phyloP scores from a whole-genome alignment of 176 grass and related monocot genomes.

The Secale cereale region DNA sequence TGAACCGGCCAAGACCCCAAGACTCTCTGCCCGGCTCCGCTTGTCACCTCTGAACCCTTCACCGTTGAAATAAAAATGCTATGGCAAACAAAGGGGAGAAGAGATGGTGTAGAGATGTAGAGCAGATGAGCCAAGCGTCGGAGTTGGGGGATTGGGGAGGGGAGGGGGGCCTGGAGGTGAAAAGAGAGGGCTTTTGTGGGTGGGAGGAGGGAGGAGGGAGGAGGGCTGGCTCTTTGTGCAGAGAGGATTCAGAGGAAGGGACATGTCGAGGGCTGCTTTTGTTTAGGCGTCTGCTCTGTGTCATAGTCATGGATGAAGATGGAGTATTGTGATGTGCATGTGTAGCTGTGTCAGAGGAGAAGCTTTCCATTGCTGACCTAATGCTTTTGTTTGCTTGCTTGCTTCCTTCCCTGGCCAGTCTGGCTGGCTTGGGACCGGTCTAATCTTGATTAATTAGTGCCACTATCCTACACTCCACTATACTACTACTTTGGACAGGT shows the following conservation, averaged over 20 bases:
- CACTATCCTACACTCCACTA: background rate
- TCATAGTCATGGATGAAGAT: too few relatives aligned
- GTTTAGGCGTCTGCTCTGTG: background rate
- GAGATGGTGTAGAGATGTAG: slow-evolving; percentile 14
- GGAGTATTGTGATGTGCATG: slow-evolving; percentile 10
- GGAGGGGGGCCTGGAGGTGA: background rate
- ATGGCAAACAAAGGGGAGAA: background rate
- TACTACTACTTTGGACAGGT: background rate
- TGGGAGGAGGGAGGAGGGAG: too few relatives aligned
- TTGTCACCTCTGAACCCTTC: background rate
- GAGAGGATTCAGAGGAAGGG: slow-evolving; percentile 30
- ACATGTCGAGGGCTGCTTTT: slow-evolving; percentile 31
- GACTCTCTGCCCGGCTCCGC: background rate
- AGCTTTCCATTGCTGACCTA: slow-evolving; percentile 24
- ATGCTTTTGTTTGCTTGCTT: background rate
- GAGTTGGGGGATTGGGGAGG: background rate
- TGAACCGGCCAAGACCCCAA: background rate
- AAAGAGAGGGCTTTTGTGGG: background rate
- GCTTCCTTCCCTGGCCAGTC: background rate
- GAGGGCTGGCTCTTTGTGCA: background rate
- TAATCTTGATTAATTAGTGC: background rate
- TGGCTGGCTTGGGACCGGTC: background rate
- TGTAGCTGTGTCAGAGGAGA: slow-evolving; percentile 28
- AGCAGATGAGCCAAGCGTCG: slow-evolving; percentile 23
- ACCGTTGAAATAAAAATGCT: background rate